These are phyloP conservation scores for Trichophyton benhamiae DNA, from an alignment of 2,329 filamentous ascomycete genomes.

Conservation along the genomic window DNA sequence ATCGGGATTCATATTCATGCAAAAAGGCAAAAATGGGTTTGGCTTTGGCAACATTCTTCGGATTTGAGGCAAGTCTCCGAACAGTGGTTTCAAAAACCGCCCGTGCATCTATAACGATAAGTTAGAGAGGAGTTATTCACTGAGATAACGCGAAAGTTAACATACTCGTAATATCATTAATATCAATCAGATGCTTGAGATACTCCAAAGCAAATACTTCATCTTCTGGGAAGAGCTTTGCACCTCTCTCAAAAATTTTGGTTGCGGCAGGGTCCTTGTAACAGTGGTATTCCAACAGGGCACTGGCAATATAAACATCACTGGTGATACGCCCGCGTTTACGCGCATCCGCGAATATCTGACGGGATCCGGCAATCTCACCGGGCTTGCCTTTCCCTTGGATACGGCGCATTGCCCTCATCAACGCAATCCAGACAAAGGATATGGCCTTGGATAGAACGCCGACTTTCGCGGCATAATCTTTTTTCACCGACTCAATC, in stretches of 20 bases:
- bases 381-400: conserved; percentile 71
- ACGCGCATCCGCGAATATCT: conserved; percentile 80
- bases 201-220: conserved; percentile 91
- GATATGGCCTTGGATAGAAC: conserved; percentile 76
- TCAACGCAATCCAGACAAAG: conserved; percentile 87
- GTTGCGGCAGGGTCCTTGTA: conserved; percentile 88
- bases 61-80: conserved; percentile 64
- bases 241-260: conserved; percentile 90
- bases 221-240: conserved; percentile 86
- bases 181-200: conserved; percentile 82
- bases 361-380: conserved; percentile 59
- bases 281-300: conserved; percentile 85
- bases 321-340: conserved; percentile 78
- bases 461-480: conserved; percentile 59
- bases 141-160: conserved; percentile 14
- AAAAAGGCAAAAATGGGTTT: conserved; percentile 84
- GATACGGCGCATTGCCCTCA: conserved; percentile 84
- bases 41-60: conserved; percentile 59
- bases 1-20: conserved; percentile 89
- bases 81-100: conserved; percentile 94
- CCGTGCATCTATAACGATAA: conserved; percentile 56
- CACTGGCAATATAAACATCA: conserved; percentile 88
- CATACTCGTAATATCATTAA: conserved; percentile 87
- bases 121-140: background rate
- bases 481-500: conserved; percentile 48